Evolutionary conservation across 1,139 yeast genomes (phyloP).

Genomic region (Kodamaea suecica): DNA sequence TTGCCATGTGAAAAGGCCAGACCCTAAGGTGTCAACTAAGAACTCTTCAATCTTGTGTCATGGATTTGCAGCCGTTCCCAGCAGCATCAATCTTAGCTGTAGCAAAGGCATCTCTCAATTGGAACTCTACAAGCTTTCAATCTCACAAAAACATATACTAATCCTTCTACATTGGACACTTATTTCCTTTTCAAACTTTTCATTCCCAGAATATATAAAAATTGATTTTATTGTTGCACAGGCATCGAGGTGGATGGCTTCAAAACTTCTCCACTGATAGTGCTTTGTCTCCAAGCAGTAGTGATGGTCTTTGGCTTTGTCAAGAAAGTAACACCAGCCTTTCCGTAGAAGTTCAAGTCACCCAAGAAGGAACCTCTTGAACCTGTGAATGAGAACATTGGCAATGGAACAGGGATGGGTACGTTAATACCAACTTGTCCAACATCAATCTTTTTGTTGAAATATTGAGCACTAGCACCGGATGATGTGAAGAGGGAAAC

Average conservation of each 20-base stretch:
- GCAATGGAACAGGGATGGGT: conserved; percentile 82
- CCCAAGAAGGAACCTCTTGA: conserved; percentile 76
- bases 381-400: conserved; percentile 81
- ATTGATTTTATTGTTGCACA: conserved; percentile 39
- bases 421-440: conserved; percentile 82
- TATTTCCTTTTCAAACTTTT: too few relatives aligned
- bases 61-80: too few relatives aligned
- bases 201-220: not conserved
- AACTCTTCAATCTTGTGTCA: too few relatives aligned
- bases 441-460: conserved; percentile 66
- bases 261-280: conserved; percentile 44
- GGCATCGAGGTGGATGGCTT: conserved; percentile 68
- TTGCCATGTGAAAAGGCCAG: too few relatives aligned
- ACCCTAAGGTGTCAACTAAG: too few relatives aligned
- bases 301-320: conserved; percentile 80
- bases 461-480: conserved; percentile 68
- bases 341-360: conserved; percentile 77
- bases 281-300: conserved; percentile 61
- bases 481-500: conserved; percentile 67
- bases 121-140: too few relatives aligned
- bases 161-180: conserved; percentile 1
- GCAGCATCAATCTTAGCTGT: too few relatives aligned
- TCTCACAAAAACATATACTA: too few relatives aligned
- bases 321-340: conserved; percentile 67
- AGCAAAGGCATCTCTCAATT: too few relatives aligned